Evolutionary conservation across 371 early-diverging fungal genomes (phyloP), one percentile per base, ranked within the genome.

Genomic region (Mortierella sp.): DNA sequence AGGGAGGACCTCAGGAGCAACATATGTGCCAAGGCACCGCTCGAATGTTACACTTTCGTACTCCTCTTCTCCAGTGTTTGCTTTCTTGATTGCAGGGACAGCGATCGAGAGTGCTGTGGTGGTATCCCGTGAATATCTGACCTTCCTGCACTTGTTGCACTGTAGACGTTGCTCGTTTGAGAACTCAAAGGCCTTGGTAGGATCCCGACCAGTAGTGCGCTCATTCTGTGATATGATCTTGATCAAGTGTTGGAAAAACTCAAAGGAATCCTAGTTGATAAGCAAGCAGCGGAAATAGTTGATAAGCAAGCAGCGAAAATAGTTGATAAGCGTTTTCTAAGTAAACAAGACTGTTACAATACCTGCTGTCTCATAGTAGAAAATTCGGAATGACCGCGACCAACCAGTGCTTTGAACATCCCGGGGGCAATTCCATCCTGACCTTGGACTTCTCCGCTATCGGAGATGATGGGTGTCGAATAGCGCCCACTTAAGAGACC

Each of bases 281-380:
- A 19, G 6, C 6, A 45, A 19, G 6, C n/a, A n/a, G n/a, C n/a
- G n/a, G n/a, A n/a, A n/a, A n/a, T n/a, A n/a, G n/a, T 17, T 37
- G 40, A 37, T 7, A 13, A 37, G 40, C 13, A 37, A 13, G 26
- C 22, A 6, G 17, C 15, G 31, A 15, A 42, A 40, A 4, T 85
- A 26, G 13, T 13, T 9, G 49, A 29, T 42, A 55, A 23, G 13
- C 7, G 10, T n/a, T 0, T 17, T 8, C 3, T 57, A 49, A 22
- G 8, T 37, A 26, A 28, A 28, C 7, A 40, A 47, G 32, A 2
- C 5, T 23, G 26, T 2, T n/a, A 10, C 42, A 28, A 10, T 34
- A 82, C 82, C 83, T 99, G 99, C 82, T 99, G 99, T 51, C 96
- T 88, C 97, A 97, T 97, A 0, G 97, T 93, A 5, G 94, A 90